Evolutionary conservation across 1,139 yeast species (phyloP).

Genomic region (Protomyces inouyei): DNA sequence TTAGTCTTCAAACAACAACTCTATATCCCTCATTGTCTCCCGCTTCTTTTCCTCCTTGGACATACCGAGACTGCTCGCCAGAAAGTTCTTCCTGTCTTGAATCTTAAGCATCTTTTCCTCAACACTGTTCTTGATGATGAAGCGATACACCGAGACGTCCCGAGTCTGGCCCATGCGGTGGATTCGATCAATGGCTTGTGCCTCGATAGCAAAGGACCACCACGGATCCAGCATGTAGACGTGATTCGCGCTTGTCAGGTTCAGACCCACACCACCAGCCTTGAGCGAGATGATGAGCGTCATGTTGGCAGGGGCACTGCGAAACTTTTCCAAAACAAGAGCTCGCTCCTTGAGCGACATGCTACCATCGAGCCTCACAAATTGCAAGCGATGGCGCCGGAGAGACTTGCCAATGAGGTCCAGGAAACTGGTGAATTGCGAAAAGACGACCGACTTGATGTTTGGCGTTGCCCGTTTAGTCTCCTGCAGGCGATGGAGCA

Average conservation of each 20-base stretch:
- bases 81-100: conserved; percentile 76
- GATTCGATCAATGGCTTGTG: conserved; percentile 90
- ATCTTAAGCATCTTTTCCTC: conserved; percentile 85
- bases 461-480: conserved; percentile 54
- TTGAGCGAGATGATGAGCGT: conserved; percentile 71
- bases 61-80: conserved; percentile 79
- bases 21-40: conserved; percentile 74
- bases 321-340: conserved; percentile 55
- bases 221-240: conserved; percentile 97
- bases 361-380: conserved; percentile 76
- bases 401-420: conserved; percentile 70
- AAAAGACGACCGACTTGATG: conserved; percentile 79
- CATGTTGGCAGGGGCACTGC: conserved; percentile 42
- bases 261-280: conserved; percentile 95
- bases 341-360: conserved; percentile 64
- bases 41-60: conserved; percentile 70
- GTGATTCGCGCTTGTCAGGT: conserved; percentile 75
- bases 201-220: conserved; percentile 95
- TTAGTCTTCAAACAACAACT: conserved; percentile 57
- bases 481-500: conserved; percentile 54
- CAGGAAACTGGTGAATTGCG: conserved; percentile 81
- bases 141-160: conserved; percentile 69
- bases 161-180: conserved; percentile 81
- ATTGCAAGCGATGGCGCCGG: conserved; percentile 45
- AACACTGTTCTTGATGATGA: conserved; percentile 77